Evolutionary conservation across 1,139 yeast species (phyloP), one percentile per base, ranked within the genome.

Genomic region (Suhomyces anneliseae): DNA sequence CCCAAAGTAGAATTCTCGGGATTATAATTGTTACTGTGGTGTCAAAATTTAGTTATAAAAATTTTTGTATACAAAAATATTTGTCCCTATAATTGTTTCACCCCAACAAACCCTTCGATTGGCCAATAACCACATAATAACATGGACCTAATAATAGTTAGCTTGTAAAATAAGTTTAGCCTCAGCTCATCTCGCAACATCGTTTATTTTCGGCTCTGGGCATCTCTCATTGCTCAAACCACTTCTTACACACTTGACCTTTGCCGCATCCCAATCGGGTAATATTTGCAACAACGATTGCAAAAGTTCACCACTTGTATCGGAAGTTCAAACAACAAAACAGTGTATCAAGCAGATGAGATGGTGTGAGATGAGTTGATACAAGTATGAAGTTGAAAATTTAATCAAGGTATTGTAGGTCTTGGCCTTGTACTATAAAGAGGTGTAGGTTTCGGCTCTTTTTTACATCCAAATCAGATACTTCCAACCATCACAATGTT

Each of bases 221-320:
- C 6, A 19, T 19, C 6, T 19, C 24, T 19, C 6, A 19, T 19
- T 19, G 24, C 24, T 19, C 24, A 19, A 19, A 19, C 24, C 36
- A 15, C 15, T 6, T 8, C 10, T 34, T 34, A 12, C 10, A 34
- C 34, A 34, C 14, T 34, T 19, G 24, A 29, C n/a, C 34, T 38
- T 38, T 38, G 40, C 36, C 15, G 9, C 12, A 10, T 33, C 40
- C 19, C 29, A 32, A 38, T 38, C 35, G 29, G 40, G 40, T 6
- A 38, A 38, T 38, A 12, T 11, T 38, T 38, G 40, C 40, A 29
- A 38, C 40, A 33, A 38, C 38, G 27, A 15, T 36, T 36, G 38
- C 10, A 14, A 36, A 12, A 34, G 36, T 14, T n/a, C 14, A n/a
- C 36, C 14, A 12, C 36, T 31, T 4, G 1, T 15, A 15, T 2